A percentile compares a stretch with the other conserved stretches of the same genome.
These are phyloP conservation scores for Silybum marianum DNA, from an alignment of 129 eudicot species.

Conservation along the genomic window DNA sequence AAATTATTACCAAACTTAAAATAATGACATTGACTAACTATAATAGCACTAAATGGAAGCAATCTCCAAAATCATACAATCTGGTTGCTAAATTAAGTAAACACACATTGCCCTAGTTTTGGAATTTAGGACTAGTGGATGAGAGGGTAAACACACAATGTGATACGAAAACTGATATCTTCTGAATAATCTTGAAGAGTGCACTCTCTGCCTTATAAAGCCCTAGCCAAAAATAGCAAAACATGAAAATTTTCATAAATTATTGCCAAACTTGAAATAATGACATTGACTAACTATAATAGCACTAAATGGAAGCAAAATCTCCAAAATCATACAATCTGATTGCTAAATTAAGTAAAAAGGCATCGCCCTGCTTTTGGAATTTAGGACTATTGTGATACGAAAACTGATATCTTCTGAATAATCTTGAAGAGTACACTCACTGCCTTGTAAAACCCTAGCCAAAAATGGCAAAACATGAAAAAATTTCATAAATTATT, in stretches of 20 bases:
- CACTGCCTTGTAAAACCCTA: neutral
- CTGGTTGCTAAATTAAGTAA: neutral
- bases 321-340: neutral
- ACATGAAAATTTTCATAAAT: neutral
- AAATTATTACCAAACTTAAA: neutral
- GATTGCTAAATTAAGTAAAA: constrained; percentile 1
- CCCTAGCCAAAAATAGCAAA: neutral
- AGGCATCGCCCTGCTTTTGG: neutral
- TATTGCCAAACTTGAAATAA: neutral
- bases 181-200: neutral
- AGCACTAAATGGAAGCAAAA: neutral
- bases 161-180: neutral
- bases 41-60: neutral
- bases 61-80: neutral
- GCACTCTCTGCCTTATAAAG: neutral
- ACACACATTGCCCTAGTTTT: neutral
- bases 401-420: neutral
- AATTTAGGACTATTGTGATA: neutral
- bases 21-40: neutral
- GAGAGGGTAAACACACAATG: neutral
- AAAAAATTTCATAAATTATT: neutral
- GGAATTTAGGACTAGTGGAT: neutral
- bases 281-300: neutral
- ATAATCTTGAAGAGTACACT: neutral
- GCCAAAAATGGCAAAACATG: neutral